Evolutionary conservation across 306 rosid genomes (phyloP).

Genomic region (Fragaria ananassa): DNA sequence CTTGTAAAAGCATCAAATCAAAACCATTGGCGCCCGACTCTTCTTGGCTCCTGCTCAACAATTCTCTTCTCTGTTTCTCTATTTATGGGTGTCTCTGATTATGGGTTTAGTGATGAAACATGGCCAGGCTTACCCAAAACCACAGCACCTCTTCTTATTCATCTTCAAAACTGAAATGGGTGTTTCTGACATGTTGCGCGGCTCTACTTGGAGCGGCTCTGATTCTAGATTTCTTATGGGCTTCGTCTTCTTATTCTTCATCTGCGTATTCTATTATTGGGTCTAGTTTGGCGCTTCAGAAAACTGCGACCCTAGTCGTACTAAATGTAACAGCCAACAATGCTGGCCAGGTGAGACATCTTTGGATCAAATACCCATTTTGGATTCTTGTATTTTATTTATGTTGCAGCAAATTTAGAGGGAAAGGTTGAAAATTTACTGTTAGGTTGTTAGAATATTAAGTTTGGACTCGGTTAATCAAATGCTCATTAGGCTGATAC

Average conservation of each 20-base stretch:
- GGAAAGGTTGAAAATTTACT: not conserved
- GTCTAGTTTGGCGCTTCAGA: slow-evolving; percentile 41
- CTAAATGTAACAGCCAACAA: slow-evolving; percentile 20
- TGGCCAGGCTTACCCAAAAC: slow-evolving; percentile 44
- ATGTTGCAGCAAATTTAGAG: not conserved
- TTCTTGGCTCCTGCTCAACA: slow-evolving; percentile 17
- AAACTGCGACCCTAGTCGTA: slow-evolving; percentile 22
- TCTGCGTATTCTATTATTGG: slow-evolving; percentile 28
- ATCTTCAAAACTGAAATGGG: slow-evolving; percentile 27
- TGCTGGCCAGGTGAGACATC: slow-evolving; percentile 25
- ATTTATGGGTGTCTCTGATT: slow-evolving; percentile 19
- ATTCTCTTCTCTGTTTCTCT: not conserved
- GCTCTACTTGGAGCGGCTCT: slow-evolving; percentile 40
- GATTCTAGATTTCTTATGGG: slow-evolving; percentile 48
- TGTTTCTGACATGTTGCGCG: slow-evolving; percentile 34
- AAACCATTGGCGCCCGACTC: slow-evolving; percentile 65
- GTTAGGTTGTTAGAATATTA: too few species aligned
- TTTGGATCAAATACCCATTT: not conserved
- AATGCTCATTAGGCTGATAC: not conserved
- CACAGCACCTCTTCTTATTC: too few species aligned
- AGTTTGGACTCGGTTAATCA: not conserved
- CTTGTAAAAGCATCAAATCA: not conserved
- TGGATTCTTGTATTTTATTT: not conserved
- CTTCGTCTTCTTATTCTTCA: slow-evolving; percentile 44
- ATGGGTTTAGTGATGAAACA: slow-evolving; percentile 11